These are phyloP conservation scores for Aspergillus ochraceus DNA, from an alignment of 2,329 filamentous ascomycete genomes.

Conservation along the genomic window DNA sequence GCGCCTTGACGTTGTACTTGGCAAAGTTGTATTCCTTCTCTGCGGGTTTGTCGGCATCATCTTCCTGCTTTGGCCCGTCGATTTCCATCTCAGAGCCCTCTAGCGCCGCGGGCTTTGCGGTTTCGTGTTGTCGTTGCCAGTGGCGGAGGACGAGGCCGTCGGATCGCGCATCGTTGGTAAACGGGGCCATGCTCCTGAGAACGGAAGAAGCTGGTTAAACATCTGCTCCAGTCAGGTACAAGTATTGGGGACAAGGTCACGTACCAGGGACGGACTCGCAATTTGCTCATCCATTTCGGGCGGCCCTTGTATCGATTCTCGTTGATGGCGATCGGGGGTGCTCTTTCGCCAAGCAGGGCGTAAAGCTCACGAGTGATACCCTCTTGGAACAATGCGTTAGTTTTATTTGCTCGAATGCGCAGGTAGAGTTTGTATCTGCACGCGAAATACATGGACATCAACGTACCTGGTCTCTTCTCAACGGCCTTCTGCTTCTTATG, in stretches of 20 bases:
- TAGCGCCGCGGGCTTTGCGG: conserved; percentile 34
- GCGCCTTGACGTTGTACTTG: conserved; percentile 82
- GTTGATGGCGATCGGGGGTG: conserved; percentile 53
- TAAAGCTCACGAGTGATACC: conserved; percentile 53
- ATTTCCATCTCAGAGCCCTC: conserved; percentile 40
- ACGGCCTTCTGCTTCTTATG: conserved; percentile 73
- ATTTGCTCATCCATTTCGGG: conserved; percentile 48
- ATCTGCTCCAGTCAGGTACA: conserved; percentile 51
- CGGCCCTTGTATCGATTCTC: conserved; percentile 55
- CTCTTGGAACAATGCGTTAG: conserved; percentile 30
- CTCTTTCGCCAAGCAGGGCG: conserved; percentile 52
- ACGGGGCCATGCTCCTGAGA: conserved; percentile 68
- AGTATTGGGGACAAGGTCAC: conserved; percentile 20
- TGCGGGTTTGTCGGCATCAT: conserved; percentile 29
- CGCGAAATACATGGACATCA: not conserved
- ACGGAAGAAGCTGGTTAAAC: conserved; percentile 5
- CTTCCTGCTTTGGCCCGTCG: conserved; percentile 40
- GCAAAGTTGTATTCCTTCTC: conserved; percentile 64
- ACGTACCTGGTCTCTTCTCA: conserved; percentile 57
- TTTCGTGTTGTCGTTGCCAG: conserved; percentile 70
- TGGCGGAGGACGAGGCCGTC: conserved; percentile 74
- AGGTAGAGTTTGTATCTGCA: not conserved
- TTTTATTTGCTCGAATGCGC: not conserved
- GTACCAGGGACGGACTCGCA: conserved; percentile 46
- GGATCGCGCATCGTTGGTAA: conserved; percentile 73